These are phyloP conservation scores for Waltiozyma sp. DNA, from an alignment of 1,139 yeast genomes.

Conservation along the genomic window DNA sequence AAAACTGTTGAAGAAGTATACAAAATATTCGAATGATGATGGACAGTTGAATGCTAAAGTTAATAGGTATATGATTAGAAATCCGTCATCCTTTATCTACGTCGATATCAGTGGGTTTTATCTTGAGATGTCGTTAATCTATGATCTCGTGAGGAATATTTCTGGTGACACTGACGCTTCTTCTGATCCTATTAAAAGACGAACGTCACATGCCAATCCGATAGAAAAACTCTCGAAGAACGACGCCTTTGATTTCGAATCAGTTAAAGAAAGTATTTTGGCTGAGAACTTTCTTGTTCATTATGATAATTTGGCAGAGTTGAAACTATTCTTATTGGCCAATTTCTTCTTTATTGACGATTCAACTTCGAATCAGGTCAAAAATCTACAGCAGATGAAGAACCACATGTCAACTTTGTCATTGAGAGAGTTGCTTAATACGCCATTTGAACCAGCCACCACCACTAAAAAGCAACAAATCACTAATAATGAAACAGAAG, in stretches of 20 bases:
- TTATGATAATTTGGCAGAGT: slow-evolving; percentile 32
- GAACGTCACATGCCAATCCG: slow-evolving; percentile 9
- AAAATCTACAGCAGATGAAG: slow-evolving; percentile 8
- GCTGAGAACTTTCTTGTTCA: slow-evolving; percentile 30
- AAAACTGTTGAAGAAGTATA: slow-evolving; percentile 71
- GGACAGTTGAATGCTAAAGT: slow-evolving; percentile 30
- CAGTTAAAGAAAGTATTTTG: slow-evolving; percentile 22
- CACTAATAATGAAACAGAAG: slow-evolving; percentile 2
- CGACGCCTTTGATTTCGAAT: slow-evolving; percentile 24
- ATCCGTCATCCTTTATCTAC: slow-evolving; percentile 48
- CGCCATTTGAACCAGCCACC: slow-evolving; percentile 1
- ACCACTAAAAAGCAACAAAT: background rate
- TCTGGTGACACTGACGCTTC: background rate
- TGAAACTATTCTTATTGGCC: slow-evolving; percentile 26
- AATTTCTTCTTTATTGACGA: slow-evolving; percentile 24
- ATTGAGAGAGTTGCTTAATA: slow-evolving; percentile 11
- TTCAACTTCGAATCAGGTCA: slow-evolving; percentile 10
- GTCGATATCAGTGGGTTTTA: slow-evolving; percentile 58
- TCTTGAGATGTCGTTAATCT: slow-evolving; percentile 47
- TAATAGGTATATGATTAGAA: slow-evolving; percentile 24
- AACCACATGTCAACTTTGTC: slow-evolving; percentile 13
- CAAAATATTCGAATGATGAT: slow-evolving; percentile 43
- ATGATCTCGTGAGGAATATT: slow-evolving; percentile 28
- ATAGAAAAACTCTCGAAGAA: slow-evolving; percentile 11
- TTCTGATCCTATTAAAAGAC: slow-evolving; percentile 4